These are phyloP conservation scores for Camptophora hylomeconis DNA, from an alignment of 2,329 filamentous ascomycete genomes.

Conservation along the genomic window DNA sequence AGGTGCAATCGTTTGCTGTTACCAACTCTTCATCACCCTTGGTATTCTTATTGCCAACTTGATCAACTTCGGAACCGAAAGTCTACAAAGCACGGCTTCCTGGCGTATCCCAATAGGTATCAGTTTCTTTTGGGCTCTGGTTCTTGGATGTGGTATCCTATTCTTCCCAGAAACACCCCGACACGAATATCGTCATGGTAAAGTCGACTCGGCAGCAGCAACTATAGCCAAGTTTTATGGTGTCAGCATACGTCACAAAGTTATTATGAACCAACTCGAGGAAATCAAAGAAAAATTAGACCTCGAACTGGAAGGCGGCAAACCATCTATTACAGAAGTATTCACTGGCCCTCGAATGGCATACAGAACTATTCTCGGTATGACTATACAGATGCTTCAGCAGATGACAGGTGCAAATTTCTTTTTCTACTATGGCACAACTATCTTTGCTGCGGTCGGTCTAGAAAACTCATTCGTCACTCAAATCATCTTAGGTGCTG, in stretches of 20 bases:
- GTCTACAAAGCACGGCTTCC: conserved; percentile 23
- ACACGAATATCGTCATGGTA: conserved; percentile 25
- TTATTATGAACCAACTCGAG: conserved; percentile 41
- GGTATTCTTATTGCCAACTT: conserved; percentile 35
- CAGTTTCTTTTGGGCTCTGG: conserved; percentile 23
- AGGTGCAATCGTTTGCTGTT: conserved; percentile 31
- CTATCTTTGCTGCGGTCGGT: conserved; percentile 31
- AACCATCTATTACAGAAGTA: conserved; percentile 27
- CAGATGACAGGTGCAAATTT: conserved; percentile 36
- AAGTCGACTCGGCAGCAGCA: conserved; percentile 35
- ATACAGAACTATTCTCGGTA: conserved; percentile 36
- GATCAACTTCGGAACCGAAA: conserved; percentile 33
- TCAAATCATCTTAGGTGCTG: conserved; percentile 68
- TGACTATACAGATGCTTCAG: conserved; percentile 32
- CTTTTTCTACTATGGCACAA: conserved; percentile 40
- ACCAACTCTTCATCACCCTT: conserved; percentile 29
- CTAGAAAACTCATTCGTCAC: conserved; percentile 69
- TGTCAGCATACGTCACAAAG: conserved; percentile 39
- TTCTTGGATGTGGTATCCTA: conserved; percentile 41
- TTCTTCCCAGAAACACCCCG: conserved; percentile 47
- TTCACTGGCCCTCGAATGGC: conserved; percentile 35
- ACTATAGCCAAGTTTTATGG: conserved; percentile 45
- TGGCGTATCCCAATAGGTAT: conserved; percentile 3
- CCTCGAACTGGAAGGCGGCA: conserved; percentile 29
- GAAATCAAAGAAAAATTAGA: conserved; percentile 45